Conservation (phyloP, 345 rosid genomes). For the Hirschfeldia incana region DNA sequence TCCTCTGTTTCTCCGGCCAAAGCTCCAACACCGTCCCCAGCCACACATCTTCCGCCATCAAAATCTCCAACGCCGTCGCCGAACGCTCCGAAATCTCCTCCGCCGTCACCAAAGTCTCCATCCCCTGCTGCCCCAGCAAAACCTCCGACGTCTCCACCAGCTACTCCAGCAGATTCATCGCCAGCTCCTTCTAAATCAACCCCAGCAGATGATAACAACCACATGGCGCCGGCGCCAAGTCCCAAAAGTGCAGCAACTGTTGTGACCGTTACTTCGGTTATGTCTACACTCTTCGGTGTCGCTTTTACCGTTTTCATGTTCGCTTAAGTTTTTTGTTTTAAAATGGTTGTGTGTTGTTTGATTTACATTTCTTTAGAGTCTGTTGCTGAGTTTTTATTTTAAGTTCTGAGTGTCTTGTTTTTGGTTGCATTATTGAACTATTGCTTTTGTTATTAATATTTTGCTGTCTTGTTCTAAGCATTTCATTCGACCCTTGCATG, state of each 20-base stretch:
- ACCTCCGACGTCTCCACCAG: background rate
- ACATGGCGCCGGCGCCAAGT: conserved; percentile 30
- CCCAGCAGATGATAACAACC: background rate
- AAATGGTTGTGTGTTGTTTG: background rate
- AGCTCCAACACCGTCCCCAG: background rate
- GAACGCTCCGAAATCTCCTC: background rate
- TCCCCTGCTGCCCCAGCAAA: conserved; percentile 5
- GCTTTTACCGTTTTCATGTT: conserved; percentile 7
- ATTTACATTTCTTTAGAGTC: background rate
- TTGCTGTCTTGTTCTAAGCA: background rate
- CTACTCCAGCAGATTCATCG: background rate
- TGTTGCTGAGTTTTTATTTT: background rate
- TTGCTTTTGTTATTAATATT: background rate
- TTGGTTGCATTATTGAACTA: background rate
- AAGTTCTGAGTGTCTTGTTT: background rate
- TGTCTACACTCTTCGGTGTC: conserved; percentile 7
- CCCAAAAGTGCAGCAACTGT: conserved; percentile 13
- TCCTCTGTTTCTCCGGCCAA: background rate
- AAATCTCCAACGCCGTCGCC: background rate
- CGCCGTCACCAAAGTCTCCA: conserved; percentile 14
- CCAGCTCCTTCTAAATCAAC: conserved; percentile 6
- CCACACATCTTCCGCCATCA: background rate
- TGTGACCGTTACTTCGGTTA: conserved; percentile 13
- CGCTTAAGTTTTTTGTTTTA: conserved; percentile 1
- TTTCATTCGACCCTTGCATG: background rate